Percentiles rank a stretch among this genome's conserved stretches.
Conservation (phyloP, 108 stramenopile species). For the Pseudonitzschia delicatissima region DNA sequence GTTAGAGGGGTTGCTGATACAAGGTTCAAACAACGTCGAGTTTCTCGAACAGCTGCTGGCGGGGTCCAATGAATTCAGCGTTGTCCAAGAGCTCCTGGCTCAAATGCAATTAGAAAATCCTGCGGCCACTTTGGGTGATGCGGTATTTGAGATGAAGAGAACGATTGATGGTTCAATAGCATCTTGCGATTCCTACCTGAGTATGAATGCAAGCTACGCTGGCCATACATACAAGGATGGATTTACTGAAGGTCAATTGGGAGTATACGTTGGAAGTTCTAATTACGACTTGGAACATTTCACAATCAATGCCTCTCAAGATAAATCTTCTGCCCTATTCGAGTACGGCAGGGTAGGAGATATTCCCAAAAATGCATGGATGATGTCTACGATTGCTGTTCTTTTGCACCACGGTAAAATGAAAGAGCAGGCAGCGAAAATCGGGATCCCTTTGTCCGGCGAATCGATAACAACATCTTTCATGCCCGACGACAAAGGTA, state of each 20-base stretch:
- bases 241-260: neutral
- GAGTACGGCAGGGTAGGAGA: neutral
- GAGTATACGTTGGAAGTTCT: neutral
- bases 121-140: neutral
- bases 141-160: neutral
- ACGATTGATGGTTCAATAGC: neutral
- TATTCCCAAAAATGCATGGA: neutral
- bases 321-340: neutral
- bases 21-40: neutral
- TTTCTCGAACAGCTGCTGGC: neutral
- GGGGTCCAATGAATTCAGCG: neutral
- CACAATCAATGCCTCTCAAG: neutral
- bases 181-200: neutral
- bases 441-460: neutral
- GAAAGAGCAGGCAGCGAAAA: neutral
- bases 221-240: neutral
- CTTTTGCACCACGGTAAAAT: neutral
- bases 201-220: neutral
- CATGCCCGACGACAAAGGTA: neutral
- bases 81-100: neutral
- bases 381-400: neutral
- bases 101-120: neutral
- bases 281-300: neutral
- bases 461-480: neutral
- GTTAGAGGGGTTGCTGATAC: neutral